These are phyloP conservation scores for Saccharata proteae DNA, from an alignment of 2,329 filamentous ascomycete genomes.

Conservation along the genomic window DNA sequence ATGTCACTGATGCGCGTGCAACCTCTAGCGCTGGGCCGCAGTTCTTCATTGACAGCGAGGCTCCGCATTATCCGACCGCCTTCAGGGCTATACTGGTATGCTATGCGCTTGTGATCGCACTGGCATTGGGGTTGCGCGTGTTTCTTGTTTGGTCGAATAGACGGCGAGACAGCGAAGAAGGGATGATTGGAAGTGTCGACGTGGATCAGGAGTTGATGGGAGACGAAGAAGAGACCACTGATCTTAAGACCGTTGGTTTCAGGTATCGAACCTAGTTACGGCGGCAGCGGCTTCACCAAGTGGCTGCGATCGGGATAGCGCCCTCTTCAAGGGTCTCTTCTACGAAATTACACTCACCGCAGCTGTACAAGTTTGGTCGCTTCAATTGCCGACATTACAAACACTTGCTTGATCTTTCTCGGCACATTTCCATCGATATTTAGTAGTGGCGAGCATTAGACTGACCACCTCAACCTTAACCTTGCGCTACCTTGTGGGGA, in stretches of 20 bases:
- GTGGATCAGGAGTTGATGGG: neutral
- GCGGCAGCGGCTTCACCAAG: too few relatives aligned
- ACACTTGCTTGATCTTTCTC: too few relatives aligned
- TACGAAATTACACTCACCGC: too few relatives aligned
- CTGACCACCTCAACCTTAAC: too few relatives aligned
- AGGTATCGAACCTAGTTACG: constrained; percentile 16
- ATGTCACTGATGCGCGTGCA: too few relatives aligned
- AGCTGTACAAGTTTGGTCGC: too few relatives aligned
- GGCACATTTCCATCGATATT: too few relatives aligned
- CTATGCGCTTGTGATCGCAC: constrained; percentile 7
- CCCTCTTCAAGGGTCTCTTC: too few relatives aligned
- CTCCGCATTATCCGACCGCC: constrained; percentile 7
- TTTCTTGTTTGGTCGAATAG: constrained; percentile 11
- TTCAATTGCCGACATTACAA: too few relatives aligned
- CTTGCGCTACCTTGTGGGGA: too few relatives aligned
- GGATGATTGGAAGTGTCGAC: neutral
- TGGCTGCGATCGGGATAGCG: too few relatives aligned
- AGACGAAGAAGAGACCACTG: constrained; percentile 14
- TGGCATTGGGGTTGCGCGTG: constrained; percentile 10
- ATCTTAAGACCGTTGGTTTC: constrained; percentile 17
- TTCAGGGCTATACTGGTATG: constrained; percentile 8
- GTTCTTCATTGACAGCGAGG: constrained; percentile 6
- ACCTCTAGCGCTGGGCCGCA: constrained; percentile 6
- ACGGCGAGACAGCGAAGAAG: constrained; percentile 8
- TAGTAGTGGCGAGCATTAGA: too few relatives aligned